Base-by-base conservation (phyloP, 441 rosid species). In the Sinapis alba region DNA sequence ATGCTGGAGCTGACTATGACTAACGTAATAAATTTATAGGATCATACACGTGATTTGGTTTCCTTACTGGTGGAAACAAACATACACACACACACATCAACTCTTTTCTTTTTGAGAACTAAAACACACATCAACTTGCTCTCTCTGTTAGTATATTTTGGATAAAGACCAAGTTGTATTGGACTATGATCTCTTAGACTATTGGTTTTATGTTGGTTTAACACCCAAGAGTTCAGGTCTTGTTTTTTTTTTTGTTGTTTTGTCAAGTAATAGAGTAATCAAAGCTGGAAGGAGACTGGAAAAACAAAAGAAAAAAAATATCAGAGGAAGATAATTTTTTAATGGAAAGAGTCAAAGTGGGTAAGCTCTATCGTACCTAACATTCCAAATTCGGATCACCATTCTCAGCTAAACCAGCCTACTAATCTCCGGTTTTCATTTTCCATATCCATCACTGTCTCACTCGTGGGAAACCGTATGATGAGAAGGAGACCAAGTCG, bases 281-380 rank as follows among this genome's bases (percentile, higher is more conserved):
- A n/a, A n/a, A n/a, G n/a, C n/a, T n/a, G n/a, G n/a, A n/a, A n/a
- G n/a, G n/a, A n/a, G n/a, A n/a, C n/a, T n/a, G n/a, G n/a, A n/a
- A n/a, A n/a, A n/a, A n/a, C n/a, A n/a, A n/a, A n/a, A n/a, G n/a
- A n/a, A n/a, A n/a, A n/a, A n/a, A n/a, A n/a, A n/a, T n/a, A n/a
- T n/a, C n/a, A n/a, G n/a, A n/a, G n/a, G n/a, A n/a, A n/a, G n/a
- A n/a, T n/a, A n/a, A n/a, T n/a, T n/a, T n/a, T n/a, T n/a, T n/a
- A n/a, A n/a, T n/a, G 20, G 70, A 67, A 72, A 72, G 81, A 72
- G 73, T 72, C 77, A 78, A 72, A 78, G 81, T 72, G 69, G 81
- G 77, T 78, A 72, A 78, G 77, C 81, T 53, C 81, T 61, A 65
- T 67, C 10, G 6, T 13, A 78, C 73, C 81, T 71, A 78, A 72